Base-by-base conservation (phyloP, 306 rosid species). In the Rubus idaeus region DNA sequence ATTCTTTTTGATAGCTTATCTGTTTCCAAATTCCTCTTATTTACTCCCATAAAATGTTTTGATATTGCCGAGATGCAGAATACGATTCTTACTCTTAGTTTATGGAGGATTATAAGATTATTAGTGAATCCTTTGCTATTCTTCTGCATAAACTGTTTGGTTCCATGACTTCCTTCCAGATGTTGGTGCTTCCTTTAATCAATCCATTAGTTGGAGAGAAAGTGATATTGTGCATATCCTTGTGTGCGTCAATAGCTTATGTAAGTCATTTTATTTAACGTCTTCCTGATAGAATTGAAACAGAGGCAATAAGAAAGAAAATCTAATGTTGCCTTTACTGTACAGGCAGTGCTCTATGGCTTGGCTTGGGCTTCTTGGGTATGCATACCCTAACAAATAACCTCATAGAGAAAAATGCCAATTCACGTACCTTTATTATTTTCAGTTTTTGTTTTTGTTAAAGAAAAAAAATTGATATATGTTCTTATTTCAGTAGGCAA, bases 331-430 rank as follows among this genome's bases (percentile, higher is more conserved):
- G 26, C 41, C n/a, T 74, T 78, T 46, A 44, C 37, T 82, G 30
- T 56, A 70, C 74, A 93, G 97, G 94, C 92, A 70, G 81, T 87
- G 90, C 87, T 90, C 72, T 82, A 88, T 79, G 97, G 97, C 73
- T 80, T 93, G 76, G 96, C 97, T 79, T 93, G 96, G 96, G 97
- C 96, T n/a, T 77, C 94, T 37, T 90, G 97, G 97, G 96, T 90
- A 83, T 4, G 88, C 23, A 30, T 40, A 4, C 6, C 2, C 8
- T 58, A 6, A 58, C 37, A 77, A 55, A 35, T 35, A 68, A 69
- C 23, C 7, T 51, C 6, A 4, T n/a, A 11, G 8, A 7, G 51
- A 63, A 21, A 37, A 18, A 60, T 46, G 47, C 69, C 68, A 26
- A 58, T 45, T 13, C 6, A 10, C 2, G 35, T 30, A 30, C 68